Percentiles rank a stretch among this genome's conserved stretches.
Conservation (phyloP, 2,329 filamentous ascomycete genomes). For the Mollisia scopiformis region DNA sequence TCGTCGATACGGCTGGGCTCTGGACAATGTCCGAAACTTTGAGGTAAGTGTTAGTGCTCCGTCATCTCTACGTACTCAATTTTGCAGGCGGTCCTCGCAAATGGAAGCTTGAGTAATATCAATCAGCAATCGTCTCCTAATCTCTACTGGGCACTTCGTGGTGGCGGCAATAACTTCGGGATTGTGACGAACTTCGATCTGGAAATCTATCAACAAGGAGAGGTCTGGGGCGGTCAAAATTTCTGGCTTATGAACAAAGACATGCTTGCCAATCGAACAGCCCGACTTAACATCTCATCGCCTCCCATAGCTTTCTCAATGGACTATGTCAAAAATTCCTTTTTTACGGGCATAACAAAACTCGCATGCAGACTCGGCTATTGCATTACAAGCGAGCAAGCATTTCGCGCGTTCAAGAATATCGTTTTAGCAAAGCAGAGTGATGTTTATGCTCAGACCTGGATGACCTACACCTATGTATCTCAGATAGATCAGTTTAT, state of each 20-base stretch:
- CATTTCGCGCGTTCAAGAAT: not conserved
- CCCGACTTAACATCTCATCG: not conserved
- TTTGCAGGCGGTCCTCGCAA: slow-evolving; percentile 33
- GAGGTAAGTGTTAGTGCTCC: slow-evolving; percentile 6
- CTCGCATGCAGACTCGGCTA: not conserved
- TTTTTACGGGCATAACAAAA: not conserved
- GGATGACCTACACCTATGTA: not conserved
- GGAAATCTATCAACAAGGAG: slow-evolving; percentile 8
- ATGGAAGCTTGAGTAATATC: slow-evolving; percentile 33
- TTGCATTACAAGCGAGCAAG: not conserved
- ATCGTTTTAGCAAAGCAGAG: not conserved
- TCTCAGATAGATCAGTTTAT: slow-evolving; percentile 1
- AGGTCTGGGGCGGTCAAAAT: slow-evolving; percentile 7
- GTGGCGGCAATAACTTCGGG: slow-evolving; percentile 26
- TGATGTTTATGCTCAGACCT: slow-evolving; percentile 2
- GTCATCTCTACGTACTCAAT: not conserved
- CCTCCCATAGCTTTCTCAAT: not conserved
- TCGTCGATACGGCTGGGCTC: slow-evolving; percentile 18
- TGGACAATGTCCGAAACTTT: slow-evolving; percentile 23
- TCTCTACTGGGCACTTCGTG: slow-evolving; percentile 35
- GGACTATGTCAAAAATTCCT: not conserved
- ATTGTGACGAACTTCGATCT: slow-evolving; percentile 45
- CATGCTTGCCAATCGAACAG: not conserved
- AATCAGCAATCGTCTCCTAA: slow-evolving; percentile 28
- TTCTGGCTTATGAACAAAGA: slow-evolving; percentile 5